Conservation (phyloP, 352 stramenopile genomes). For the Pythium guiyangense region DNA sequence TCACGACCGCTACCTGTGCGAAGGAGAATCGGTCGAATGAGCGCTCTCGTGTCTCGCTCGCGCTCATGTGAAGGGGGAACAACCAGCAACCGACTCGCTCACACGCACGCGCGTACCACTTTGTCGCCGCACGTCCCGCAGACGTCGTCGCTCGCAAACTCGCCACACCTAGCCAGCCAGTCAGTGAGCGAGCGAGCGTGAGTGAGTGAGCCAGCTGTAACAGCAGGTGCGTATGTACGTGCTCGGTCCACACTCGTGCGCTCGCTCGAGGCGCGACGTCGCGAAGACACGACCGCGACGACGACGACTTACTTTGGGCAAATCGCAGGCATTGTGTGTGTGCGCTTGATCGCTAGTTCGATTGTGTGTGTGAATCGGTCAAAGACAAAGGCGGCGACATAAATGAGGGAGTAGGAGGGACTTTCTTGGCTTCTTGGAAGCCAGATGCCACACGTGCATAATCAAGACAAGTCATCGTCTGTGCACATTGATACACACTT, state of each 20-base stretch:
- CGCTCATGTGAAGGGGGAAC: neutral
- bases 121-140: constrained; percentile 64
- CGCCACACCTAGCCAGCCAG: constrained; percentile 35
- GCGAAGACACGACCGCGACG: too few relatives aligned
- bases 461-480: neutral
- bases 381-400: neutral
- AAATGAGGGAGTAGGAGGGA: neutral
- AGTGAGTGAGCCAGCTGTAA: neutral
- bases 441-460: neutral
- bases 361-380: neutral
- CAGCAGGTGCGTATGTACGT: neutral
- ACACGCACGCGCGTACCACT: constrained; percentile 38
- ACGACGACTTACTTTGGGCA: too few relatives aligned
- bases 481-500: neutral
- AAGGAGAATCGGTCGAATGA: neutral
- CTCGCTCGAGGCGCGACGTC: neutral
- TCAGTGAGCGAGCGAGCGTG: neutral
- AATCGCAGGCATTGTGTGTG: too few relatives aligned
- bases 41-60: neutral
- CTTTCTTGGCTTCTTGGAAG: neutral
- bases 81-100: neutral
- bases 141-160: constrained; percentile 41
- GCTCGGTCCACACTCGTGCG: neutral
- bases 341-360: neutral
- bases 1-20: constrained; percentile 27